Base-by-base conservation (phyloP, 345 rosid species). In the Lepidium africanum region DNA sequence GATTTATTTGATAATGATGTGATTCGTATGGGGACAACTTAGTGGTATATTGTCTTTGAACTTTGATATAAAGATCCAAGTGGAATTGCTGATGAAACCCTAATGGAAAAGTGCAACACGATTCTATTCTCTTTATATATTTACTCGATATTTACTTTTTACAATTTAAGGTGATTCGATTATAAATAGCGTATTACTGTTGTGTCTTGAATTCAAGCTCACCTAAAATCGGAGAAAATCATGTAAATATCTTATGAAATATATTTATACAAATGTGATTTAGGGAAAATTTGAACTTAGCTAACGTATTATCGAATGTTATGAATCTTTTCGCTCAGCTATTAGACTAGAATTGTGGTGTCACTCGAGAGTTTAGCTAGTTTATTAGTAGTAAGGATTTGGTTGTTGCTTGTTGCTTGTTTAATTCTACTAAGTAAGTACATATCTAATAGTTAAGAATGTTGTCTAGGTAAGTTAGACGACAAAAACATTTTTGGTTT, bases 21-120 rank as follows among this genome's bases (percentile, higher is more conserved):
- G 74, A 54, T 47, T 62, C 45, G 59, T 15, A 62, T 68, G 33
- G 51, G 68, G 77, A 51, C 69, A 27, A 67, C 43, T 66, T 67
- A 43, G 67, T 67, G 67, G 71, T 72, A 11, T 4, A 21, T 51
- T 49, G 40, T 45, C 58, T 57, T 56, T 21, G 5, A 17, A 39
- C 35, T 39, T 39, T 58, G 47, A 39, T 39, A 59, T 59, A 59
- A 58, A 39, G 47, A 59, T 59, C 12, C 12, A 40, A 40, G 41
- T 40, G 48, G 19, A 40, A 21, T 47, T 59, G 30, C 46, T 51
- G 50, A 52, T 52, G 68, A 74, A 59, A 59, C 41, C 23, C 9
- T 21, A 53, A 54, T 46, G 46, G 14, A 65, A 35, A 75, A 69
- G 65, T 17, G 27, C 46, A 75, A 45, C 66, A 68, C 78, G 60